Evolutionary conservation across 306 rosid species (phyloP).

Genomic region (Trifolium subterraneum): DNA sequence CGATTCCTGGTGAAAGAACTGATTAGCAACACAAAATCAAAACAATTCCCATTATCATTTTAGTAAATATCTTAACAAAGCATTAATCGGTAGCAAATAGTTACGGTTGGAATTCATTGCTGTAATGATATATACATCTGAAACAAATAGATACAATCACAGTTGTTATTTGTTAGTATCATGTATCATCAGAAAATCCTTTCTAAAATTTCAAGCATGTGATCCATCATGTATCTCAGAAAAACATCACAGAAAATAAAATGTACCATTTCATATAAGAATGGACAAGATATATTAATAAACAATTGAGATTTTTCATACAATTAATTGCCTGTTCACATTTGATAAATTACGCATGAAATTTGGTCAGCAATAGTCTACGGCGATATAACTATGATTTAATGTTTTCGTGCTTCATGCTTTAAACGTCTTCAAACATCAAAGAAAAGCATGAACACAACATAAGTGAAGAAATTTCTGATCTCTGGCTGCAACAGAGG

Average conservation of each 20-base stretch:
- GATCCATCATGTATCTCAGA: conserved; percentile 18
- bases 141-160: neutral
- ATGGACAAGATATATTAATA: neutral
- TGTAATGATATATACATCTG: conserved; percentile 9
- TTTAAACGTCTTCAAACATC: neutral
- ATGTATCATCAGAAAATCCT: conserved; percentile 7
- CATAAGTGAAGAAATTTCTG: neutral
- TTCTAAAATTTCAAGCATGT: neutral
- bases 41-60: conserved; percentile 37
- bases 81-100: conserved; percentile 29
- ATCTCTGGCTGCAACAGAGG: conserved; percentile 19
- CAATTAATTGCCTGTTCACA: conserved; percentile 20
- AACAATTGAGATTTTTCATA: neutral
- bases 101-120: neutral
- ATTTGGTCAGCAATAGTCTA: neutral
- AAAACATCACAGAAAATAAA: neutral
- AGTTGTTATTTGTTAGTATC: neutral
- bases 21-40: conserved; percentile 48
- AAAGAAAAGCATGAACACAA: conserved; percentile 18
- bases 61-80: conserved; percentile 34
- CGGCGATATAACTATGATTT: conserved; percentile 3
- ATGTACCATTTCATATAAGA: neutral
- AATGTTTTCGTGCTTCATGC: neutral
- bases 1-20: conserved; percentile 57
- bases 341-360: neutral